phyloP scores from a whole-genome alignment of 768 basidiomycete genomes.

The Mycena chlorophos region DNA sequence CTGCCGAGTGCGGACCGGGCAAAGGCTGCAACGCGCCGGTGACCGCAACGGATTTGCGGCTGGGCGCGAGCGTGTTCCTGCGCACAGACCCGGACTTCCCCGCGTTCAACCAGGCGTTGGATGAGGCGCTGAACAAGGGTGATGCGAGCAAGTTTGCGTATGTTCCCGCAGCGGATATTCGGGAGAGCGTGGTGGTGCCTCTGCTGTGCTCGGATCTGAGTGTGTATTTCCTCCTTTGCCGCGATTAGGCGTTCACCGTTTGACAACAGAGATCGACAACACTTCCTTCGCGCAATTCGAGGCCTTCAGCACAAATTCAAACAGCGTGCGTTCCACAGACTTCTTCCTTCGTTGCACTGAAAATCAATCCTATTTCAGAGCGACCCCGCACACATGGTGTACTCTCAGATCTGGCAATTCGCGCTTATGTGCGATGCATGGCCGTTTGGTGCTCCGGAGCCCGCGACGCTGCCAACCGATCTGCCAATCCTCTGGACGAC shows the following conservation, averaged over 20 bases:
- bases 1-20: not conserved
- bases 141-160: conserved; percentile 10
- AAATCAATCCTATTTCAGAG: conserved; percentile 1
- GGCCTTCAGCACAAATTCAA: conserved; percentile 1
- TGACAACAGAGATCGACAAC: not conserved
- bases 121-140: conserved; percentile 4
- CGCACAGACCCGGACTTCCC: conserved; percentile 5
- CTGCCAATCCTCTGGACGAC: conserved; percentile 6
- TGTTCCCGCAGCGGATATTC: not conserved
- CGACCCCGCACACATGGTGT: conserved; percentile 4
- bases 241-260: not conserved
- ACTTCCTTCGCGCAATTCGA: conserved; percentile 6
- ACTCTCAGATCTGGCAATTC: conserved; percentile 9
- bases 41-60: not conserved
- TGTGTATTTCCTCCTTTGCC: not conserved
- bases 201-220: conserved; percentile 12
- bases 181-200: conserved; percentile 1
- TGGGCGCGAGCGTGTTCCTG: not conserved
- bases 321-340: not conserved
- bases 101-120: conserved; percentile 6
- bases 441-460: not conserved
- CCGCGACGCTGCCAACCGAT: not conserved
- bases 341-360: not conserved
- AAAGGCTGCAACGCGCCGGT: not conserved
- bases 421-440: conserved; percentile 2